These are phyloP conservation scores for Wakefieldia striispora DNA, from an alignment of 768 basidiomycete genomes.

Conservation along the genomic window DNA sequence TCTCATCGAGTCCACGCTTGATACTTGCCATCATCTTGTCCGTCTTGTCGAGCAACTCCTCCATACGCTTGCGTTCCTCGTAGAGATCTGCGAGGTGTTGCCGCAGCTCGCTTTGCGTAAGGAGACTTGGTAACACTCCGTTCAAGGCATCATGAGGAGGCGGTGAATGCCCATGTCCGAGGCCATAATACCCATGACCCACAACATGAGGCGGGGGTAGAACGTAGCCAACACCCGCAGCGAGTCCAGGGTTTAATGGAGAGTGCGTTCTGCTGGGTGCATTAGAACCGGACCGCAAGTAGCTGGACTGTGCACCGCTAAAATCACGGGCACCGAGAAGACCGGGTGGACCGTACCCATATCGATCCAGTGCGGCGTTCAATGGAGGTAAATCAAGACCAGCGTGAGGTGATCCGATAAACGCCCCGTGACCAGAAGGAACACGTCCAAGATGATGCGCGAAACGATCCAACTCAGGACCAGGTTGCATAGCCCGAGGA, in stretches of 20 bases:
- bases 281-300: slow-evolving; percentile 61
- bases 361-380: slow-evolving; percentile 39
- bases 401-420: slow-evolving; percentile 37
- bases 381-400: slow-evolving; percentile 67
- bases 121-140: slow-evolving; percentile 30
- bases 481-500: slow-evolving; percentile 31
- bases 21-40: slow-evolving; percentile 70
- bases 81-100: slow-evolving; percentile 65
- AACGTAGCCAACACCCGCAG: slow-evolving; percentile 40
- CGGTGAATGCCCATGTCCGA: slow-evolving; percentile 39
- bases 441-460: slow-evolving; percentile 35
- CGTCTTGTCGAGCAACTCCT: slow-evolving; percentile 76
- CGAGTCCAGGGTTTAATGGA: slow-evolving; percentile 52
- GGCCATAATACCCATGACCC: slow-evolving; percentile 36
- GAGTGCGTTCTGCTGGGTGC: slow-evolving; percentile 75
- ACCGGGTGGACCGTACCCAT: slow-evolving; percentile 37
- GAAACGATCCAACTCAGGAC: slow-evolving; percentile 32
- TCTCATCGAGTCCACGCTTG: slow-evolving; percentile 74
- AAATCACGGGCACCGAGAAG: slow-evolving; percentile 33
- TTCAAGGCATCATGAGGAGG: slow-evolving; percentile 34
- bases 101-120: slow-evolving; percentile 62
- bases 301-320: slow-evolving; percentile 47
- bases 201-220: slow-evolving; percentile 39
- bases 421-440: slow-evolving; percentile 34
- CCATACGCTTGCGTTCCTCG: slow-evolving; percentile 60